Evolutionary conservation across 495 filamentous ascomycete genomes (phyloP).

Genomic region (Diplogelasinospora grovesii): DNA sequence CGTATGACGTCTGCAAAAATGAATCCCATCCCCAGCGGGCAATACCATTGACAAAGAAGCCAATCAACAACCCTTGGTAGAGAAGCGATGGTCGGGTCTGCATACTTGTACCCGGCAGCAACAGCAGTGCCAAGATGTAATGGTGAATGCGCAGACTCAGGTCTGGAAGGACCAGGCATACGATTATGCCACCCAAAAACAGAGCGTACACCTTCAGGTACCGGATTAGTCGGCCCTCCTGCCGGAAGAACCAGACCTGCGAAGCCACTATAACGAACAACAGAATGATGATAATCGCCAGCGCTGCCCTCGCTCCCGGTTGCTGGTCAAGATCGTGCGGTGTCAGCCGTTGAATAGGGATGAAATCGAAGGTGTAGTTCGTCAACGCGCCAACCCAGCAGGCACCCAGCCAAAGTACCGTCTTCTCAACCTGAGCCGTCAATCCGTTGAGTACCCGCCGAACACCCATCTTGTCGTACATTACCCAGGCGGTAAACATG

Average conservation of each 20-base stretch:
- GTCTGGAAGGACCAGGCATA: constrained; percentile 66
- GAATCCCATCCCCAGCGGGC: constrained; percentile 90
- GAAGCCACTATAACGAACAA: constrained; percentile 53
- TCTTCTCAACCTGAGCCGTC: constrained; percentile 62
- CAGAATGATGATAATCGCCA: constrained; percentile 59
- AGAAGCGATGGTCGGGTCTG: constrained; percentile 71
- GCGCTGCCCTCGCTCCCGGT: constrained; percentile 66
- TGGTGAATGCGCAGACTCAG: constrained; percentile 90
- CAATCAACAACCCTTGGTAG: constrained; percentile 80
- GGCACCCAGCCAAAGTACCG: constrained; percentile 64
- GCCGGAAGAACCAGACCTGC: constrained; percentile 69
- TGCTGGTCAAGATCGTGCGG: constrained; percentile 68
- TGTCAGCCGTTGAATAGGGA: constrained; percentile 75
- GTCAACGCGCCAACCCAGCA: constrained; percentile 75
- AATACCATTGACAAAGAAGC: constrained; percentile 87
- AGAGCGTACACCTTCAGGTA: constrained; percentile 67
- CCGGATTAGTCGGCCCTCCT: constrained; percentile 59
- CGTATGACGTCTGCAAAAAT: constrained; percentile 74
- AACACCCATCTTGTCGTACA: constrained; percentile 62
- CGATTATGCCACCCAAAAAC: constrained; percentile 49
- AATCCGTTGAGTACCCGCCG: constrained; percentile 47
- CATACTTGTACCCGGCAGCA: constrained; percentile 79
- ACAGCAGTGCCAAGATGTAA: constrained; percentile 76
- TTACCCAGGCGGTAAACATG: constrained; percentile 64
- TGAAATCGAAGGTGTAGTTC: constrained; percentile 79